Percentiles rank a stretch among this genome's conserved stretches.
These are phyloP conservation scores for Fusarium tupiense DNA, from an alignment of 2,329 filamentous ascomycete species.

Conservation along the genomic window DNA sequence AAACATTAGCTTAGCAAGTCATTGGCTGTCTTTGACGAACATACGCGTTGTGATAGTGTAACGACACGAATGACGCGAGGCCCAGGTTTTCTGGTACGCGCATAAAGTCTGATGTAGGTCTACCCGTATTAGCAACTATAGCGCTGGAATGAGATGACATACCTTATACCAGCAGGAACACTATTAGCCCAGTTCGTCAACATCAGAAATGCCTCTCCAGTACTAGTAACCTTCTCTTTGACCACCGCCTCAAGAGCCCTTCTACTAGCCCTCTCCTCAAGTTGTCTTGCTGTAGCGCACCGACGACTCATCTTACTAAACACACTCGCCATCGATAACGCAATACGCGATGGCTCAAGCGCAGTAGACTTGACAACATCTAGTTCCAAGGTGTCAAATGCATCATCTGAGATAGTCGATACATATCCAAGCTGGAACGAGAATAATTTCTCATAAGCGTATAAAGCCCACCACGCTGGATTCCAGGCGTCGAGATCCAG, in stretches of 20 bases:
- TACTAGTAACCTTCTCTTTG: not conserved
- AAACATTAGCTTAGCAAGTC: fast-evolving
- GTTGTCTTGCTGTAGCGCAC: not conserved
- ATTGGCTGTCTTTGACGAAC: fast-evolving
- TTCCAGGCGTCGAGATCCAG: not conserved
- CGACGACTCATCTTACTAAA: not conserved
- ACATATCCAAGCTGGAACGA: not conserved
- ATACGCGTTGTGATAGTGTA: constrained; percentile 5
- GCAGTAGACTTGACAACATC: not conserved
- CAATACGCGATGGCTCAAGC: fast-evolving
- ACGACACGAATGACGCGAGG: not conserved
- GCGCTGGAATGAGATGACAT: fast-evolving
- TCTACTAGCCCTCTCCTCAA: not conserved
- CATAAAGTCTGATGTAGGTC: not conserved
- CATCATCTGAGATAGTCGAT: not conserved
- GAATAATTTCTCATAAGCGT: constrained; percentile 6
- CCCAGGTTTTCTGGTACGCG: not conserved
- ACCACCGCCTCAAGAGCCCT: not conserved
- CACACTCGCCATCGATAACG: not conserved
- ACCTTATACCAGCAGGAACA: not conserved
- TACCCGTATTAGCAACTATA: fast-evolving
- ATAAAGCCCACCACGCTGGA: not conserved
- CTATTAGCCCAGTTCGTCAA: not conserved
- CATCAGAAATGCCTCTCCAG: constrained; percentile 3
- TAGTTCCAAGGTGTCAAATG: not conserved